Conservation (phyloP, 352 stramenopile genomes). For the Phytophthora cryptogea region DNA sequence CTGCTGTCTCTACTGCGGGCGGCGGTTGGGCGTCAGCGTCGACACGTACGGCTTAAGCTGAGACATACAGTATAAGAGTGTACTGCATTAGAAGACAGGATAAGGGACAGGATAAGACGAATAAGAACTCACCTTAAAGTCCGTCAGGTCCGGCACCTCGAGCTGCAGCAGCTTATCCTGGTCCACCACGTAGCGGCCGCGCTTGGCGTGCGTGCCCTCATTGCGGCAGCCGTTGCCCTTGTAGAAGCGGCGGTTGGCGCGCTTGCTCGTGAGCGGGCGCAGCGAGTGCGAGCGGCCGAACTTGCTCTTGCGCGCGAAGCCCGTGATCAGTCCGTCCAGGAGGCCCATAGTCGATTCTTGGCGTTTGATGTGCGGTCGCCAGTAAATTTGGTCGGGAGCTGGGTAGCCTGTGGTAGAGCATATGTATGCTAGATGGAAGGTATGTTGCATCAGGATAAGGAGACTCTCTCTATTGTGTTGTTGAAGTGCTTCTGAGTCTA, state of each 20-base stretch:
- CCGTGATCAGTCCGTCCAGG: slow-evolving; percentile 75
- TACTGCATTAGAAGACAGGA: not conserved
- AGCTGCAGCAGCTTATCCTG: slow-evolving; percentile 91
- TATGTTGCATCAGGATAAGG: not conserved
- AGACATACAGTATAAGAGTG: not conserved
- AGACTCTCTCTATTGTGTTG: slow-evolving; percentile 8
- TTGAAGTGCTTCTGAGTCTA: slow-evolving; percentile 14
- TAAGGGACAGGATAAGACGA: not conserved
- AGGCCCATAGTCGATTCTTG: slow-evolving; percentile 57
- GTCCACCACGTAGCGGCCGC: slow-evolving; percentile 93
- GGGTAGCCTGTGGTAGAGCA: slow-evolving; percentile 2
- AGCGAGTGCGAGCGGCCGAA: slow-evolving; percentile 85
- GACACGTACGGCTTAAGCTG: slow-evolving; percentile 89
- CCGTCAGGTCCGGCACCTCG: slow-evolving; percentile 93
- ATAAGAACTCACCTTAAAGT: slow-evolving; percentile 75
- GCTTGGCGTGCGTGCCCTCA: slow-evolving; percentile 91
- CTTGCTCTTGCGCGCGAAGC: slow-evolving; percentile 82
- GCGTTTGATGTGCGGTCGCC: slow-evolving; percentile 19
- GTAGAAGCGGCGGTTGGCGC: slow-evolving; percentile 95
- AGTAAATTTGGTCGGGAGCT: slow-evolving; percentile 19
- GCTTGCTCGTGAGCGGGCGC: slow-evolving; percentile 92
- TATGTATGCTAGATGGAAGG: not conserved
- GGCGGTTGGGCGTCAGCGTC: slow-evolving; percentile 66
- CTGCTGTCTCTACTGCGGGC: slow-evolving; percentile 38
- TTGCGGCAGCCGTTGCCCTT: slow-evolving; percentile 95